These are phyloP conservation scores for Kondoa malvinella DNA, from an alignment of 768 basidiomycete genomes.

Conservation along the genomic window DNA sequence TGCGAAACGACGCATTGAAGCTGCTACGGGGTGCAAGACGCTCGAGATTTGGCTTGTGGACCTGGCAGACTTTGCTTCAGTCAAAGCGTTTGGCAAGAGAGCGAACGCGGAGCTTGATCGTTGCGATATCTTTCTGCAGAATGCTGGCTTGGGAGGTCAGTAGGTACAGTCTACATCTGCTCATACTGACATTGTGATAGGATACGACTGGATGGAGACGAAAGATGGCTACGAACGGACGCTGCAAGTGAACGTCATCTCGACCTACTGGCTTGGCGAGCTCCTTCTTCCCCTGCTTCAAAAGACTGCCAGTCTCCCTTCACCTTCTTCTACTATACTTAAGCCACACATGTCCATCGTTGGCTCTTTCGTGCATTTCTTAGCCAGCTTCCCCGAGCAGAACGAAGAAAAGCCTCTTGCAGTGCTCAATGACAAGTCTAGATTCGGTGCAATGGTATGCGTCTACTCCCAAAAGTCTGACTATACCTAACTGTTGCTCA, in stretches of 20 bases:
- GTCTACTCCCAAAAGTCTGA: not conserved
- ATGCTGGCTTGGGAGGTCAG: not conserved
- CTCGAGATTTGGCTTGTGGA: not conserved
- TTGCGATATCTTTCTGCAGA: not conserved
- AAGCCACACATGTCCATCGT: not conserved
- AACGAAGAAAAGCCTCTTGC: not conserved
- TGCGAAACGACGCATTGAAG: not conserved
- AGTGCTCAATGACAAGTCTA: not conserved
- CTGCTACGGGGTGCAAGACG: not conserved
- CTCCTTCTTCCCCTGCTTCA: not conserved
- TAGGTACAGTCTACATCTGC: too few species aligned
- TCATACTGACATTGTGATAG: too few species aligned
- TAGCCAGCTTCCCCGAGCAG: not conserved
- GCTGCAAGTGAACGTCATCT: conserved; percentile 3
- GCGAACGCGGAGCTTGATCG: conserved; percentile 1
- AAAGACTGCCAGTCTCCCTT: conserved; percentile 1
- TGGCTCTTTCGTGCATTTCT: not conserved
- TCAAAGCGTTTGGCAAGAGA: not conserved
- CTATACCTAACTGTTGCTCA: not conserved
- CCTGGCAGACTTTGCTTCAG: not conserved
- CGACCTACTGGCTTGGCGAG: not conserved
- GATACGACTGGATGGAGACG: too few species aligned
- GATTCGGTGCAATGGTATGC: not conserved
- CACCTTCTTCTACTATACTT: not conserved
- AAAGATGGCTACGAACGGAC: not conserved